phyloP scores from a whole-genome alignment of 2,329 filamentous ascomycete genomes.

The Capronia epimyces region DNA sequence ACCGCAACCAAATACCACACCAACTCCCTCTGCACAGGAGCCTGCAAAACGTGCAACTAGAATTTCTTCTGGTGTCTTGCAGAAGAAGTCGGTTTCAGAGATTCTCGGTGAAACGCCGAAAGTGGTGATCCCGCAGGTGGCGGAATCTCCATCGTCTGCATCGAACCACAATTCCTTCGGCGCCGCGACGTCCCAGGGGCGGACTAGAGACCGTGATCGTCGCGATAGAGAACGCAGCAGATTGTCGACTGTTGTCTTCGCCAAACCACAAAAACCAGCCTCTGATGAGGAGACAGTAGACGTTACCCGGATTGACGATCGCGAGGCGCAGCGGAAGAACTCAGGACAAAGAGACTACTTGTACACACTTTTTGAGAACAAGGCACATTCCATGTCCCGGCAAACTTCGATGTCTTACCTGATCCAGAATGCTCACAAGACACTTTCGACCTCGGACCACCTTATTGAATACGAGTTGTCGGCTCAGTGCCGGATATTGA shows the following conservation, averaged over 20 bases:
- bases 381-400: constrained; percentile 51
- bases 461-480: constrained; percentile 77
- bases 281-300: constrained; percentile 43
- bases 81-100: constrained; percentile 67
- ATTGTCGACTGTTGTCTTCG: constrained; percentile 71
- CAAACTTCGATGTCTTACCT: constrained; percentile 60
- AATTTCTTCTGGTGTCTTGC: constrained; percentile 64
- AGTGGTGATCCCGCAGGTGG: constrained; percentile 31
- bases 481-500: constrained; percentile 79
- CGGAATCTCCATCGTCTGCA: constrained; percentile 32
- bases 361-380: constrained; percentile 59
- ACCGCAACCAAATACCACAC: constrained; percentile 28
- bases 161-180: constrained; percentile 31
- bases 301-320: constrained; percentile 30
- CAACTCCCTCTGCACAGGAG: constrained; percentile 33
- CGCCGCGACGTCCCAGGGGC: constrained; percentile 35
- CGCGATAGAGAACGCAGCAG: constrained; percentile 57
- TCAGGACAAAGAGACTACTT: constrained; percentile 56
- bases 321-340: constrained; percentile 46
- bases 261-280: constrained; percentile 55
- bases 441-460: constrained; percentile 77
- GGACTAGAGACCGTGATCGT: constrained; percentile 49
- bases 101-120: constrained; percentile 58
- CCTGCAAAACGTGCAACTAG: constrained; percentile 59
- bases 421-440: constrained; percentile 79